Conservation (phyloP, 495 filamentous ascomycete genomes). For the Aspergillus sclerotioniger region DNA sequence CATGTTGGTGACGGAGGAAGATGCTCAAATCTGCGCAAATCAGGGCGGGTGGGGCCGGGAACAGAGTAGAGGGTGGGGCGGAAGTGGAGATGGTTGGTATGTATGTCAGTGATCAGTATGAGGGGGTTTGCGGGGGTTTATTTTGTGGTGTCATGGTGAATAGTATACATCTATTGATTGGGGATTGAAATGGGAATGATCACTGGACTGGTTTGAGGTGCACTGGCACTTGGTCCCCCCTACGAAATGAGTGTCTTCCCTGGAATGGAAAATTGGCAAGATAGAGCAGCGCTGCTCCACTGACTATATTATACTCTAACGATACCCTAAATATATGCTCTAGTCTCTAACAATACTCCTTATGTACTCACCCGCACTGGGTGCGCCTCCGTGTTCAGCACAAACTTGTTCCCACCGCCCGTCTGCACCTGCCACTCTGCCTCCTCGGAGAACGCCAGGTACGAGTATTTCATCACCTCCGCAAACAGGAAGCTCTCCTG, state of each 20-base stretch:
- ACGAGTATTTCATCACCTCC: slow-evolving; percentile 85
- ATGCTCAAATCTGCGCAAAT: slow-evolving; percentile 21
- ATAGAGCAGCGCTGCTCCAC: no score
- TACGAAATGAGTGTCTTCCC: no score
- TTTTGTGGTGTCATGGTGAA: background rate
- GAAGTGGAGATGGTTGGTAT: background rate
- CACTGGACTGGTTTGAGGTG: no score
- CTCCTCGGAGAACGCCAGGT: slow-evolving; percentile 58
- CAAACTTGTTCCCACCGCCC: slow-evolving; percentile 60
- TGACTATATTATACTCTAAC: background rate
- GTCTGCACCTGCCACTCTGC: slow-evolving; percentile 64
- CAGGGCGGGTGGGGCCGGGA: background rate
- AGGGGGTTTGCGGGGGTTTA: background rate
- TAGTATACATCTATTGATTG: background rate
- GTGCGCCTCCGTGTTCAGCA: slow-evolving; percentile 86
- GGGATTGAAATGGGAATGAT: background rate
- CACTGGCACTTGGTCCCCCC: no score
- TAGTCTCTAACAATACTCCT: background rate
- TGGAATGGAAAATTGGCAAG: no score
- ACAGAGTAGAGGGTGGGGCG: background rate
- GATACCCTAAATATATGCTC: background rate
- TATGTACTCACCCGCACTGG: slow-evolving; percentile 57
- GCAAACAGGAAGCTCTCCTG: slow-evolving; percentile 92
- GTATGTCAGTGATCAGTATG: background rate
- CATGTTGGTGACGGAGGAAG: background rate